Base-by-base conservation (phyloP, 495 filamentous ascomycete genomes). In the Annulohypoxylon stygium region DNA sequence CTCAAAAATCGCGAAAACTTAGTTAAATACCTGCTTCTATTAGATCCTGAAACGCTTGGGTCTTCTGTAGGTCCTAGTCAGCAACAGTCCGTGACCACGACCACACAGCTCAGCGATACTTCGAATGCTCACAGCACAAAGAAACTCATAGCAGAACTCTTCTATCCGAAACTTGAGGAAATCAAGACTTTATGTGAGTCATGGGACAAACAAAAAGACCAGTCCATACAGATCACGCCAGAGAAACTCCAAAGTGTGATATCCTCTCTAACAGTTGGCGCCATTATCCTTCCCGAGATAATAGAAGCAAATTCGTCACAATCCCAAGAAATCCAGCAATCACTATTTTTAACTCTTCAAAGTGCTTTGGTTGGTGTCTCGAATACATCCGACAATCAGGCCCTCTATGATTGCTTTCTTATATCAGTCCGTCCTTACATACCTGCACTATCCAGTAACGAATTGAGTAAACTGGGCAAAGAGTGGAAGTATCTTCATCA, bases 131-230 rank as follows among this genome's bases (percentile, higher is more conserved):
- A 84, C 54, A 76, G 82, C 3, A 78, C 80, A 45, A 85, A 79
- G 64, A 83, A 83, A 47, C 75, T 87, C 14, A 79, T 85, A 34
- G 72, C 87, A 7, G 87, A 88, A 55, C 78, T 87, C 6, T 77
- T 87, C 39, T 78, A 76, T 33, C 79, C 84, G 5, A 87, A 86
- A 66, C 67, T 86, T 10, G 78, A 83, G 53, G 84, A 85, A 33
- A 71, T 84, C 23, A 78, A 65, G 33, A 73, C 72, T 12, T 47
- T 87, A 50, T 75, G 80, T 18, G 76, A 80, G 50, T 76, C 77
- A 25, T 88, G 84, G 86, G 80, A 79, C 47, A 83, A 76, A 48
- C 79, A 79, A 25, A 70, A 73, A n/a, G 84, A 86, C 34, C 79
- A 80, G 7, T 72, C 79, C 8, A 58, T 65, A 5, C 80, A 83